Conservation (phyloP, 306 rosid genomes). For the Trifolium fragiferum region DNA sequence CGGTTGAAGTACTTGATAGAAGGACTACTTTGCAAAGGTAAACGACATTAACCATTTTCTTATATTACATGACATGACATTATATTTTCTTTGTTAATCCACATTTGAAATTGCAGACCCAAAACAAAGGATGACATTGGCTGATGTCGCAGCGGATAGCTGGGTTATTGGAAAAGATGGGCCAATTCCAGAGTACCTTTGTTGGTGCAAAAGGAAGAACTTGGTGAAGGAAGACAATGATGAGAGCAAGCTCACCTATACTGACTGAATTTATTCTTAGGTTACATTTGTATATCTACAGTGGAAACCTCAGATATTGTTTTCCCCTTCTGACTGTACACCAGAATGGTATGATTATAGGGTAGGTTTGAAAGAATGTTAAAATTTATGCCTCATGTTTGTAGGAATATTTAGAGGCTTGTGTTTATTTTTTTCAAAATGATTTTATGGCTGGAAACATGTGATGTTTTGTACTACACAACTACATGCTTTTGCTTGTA, state of each 20-base stretch:
- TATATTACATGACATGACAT: background rate
- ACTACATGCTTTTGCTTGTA: background rate
- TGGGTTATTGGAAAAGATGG: slow-evolving; percentile 90
- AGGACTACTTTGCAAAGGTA: slow-evolving; percentile 93
- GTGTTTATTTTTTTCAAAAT: background rate
- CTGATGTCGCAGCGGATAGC: slow-evolving; percentile 63
- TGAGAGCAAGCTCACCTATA: slow-evolving; percentile 49
- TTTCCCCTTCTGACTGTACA: background rate
- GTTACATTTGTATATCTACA: slow-evolving; percentile 52
- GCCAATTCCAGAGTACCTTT: slow-evolving; percentile 69
- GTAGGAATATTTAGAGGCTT: slow-evolving; percentile 21
- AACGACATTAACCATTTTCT: background rate
- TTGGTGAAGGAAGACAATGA: slow-evolving; percentile 45
- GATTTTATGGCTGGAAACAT: slow-evolving; percentile 24
- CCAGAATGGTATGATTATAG: slow-evolving; percentile 3
- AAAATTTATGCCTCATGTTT: slow-evolving; percentile 30
- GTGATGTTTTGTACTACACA: slow-evolving; percentile 25
- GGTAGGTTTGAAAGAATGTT: slow-evolving; percentile 18
- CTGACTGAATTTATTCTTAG: slow-evolving; percentile 44
- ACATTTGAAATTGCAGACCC: slow-evolving; percentile 67
- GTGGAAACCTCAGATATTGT: slow-evolving; percentile 28
- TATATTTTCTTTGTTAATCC: background rate
- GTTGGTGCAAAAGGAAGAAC: slow-evolving; percentile 86
- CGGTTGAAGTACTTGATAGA: slow-evolving; percentile 67
- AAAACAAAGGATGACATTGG: slow-evolving; percentile 67